Evolutionary conservation across 2,329 filamentous ascomycete genomes (phyloP), one percentile per base, ranked within the genome.

Genomic region (Macroventuria anomochaeta): DNA sequence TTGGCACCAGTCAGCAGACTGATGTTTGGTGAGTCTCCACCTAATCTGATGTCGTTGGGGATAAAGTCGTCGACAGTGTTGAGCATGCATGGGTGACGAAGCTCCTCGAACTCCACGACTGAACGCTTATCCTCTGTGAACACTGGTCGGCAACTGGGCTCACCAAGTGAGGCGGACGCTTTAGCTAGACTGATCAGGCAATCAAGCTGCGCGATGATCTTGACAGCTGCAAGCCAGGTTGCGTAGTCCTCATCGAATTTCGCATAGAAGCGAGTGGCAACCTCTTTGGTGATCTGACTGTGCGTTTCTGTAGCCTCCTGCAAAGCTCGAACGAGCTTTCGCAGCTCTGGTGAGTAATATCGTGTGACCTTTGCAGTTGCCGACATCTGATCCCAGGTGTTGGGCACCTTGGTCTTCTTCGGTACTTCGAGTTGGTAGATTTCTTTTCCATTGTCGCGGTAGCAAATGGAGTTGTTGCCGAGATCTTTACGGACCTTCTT

Each of bases 221-320:
- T 91, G 58, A 96, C 89, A n/a, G 93, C 91, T 51, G 87, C 87
- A 20, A 97, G 82, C 95, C 95, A 99, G 3, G 83, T 86, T 6
- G 84, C 79, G 67, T 97, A 96, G 66, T 96, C 85, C 53, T 90
- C 83, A 63, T 97, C 95, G 69, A 99, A 99, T 20, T 91, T 88
- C 53, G 83, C 83, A 73, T 90, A 96, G 77, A 99, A 92, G 32
- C 92, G 86, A 20, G 85, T 82, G 0, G 91, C 86, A 26, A 97
- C 90, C 43, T 96, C 91, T 62, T 93, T 92, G 44, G 93, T 85
- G 32, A 97, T 90, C 68, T 99, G 93, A 3, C 87, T 88, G 74
- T 97, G 95, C 0, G 87, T 95, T 74, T 99, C 95, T 70, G 96
- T 93, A 1, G 92, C 90, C 76, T 99, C 95, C 70, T 96, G 95